Conservation (phyloP, 2,329 filamentous ascomycete genomes). For the Orbilia javanica region DNA sequence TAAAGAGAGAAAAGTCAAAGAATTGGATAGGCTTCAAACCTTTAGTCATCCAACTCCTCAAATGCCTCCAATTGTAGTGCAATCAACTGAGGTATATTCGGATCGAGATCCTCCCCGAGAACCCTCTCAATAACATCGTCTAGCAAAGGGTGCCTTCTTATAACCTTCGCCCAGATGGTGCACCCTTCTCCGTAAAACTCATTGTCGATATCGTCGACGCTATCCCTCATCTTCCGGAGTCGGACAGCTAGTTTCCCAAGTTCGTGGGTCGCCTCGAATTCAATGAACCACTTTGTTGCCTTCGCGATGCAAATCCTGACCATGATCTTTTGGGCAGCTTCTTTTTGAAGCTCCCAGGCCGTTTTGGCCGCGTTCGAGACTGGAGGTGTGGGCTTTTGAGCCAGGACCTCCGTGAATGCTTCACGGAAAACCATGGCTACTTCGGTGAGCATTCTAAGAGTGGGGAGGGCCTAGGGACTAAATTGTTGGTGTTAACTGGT, state of each 20-base stretch:
- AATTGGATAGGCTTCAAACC: no score
- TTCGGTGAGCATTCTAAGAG: neutral
- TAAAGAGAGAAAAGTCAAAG: no score
- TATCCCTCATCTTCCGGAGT: constrained; percentile 3
- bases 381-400: neutral
- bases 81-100: neutral
- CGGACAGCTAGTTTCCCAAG: neutral
- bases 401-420: neutral
- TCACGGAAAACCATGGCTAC: neutral
- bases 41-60: neutral
- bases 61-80: neutral
- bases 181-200: neutral
- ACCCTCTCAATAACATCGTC: neutral
- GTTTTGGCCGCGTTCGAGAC: neutral
- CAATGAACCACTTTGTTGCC: neutral
- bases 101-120: neutral
- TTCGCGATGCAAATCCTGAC: neutral
- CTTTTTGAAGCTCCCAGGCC: neutral
- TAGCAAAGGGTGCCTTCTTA: neutral
- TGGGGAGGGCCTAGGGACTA: neutral
- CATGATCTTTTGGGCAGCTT: neutral
- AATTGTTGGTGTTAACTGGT: neutral
- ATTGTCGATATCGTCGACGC: neutral
- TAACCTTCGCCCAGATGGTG: neutral
- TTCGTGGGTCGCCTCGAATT: neutral